Evolutionary conservation across 805 yeast genomes (phyloP).

Genomic region (Cyberlindnera nakhonratchasimensis): DNA sequence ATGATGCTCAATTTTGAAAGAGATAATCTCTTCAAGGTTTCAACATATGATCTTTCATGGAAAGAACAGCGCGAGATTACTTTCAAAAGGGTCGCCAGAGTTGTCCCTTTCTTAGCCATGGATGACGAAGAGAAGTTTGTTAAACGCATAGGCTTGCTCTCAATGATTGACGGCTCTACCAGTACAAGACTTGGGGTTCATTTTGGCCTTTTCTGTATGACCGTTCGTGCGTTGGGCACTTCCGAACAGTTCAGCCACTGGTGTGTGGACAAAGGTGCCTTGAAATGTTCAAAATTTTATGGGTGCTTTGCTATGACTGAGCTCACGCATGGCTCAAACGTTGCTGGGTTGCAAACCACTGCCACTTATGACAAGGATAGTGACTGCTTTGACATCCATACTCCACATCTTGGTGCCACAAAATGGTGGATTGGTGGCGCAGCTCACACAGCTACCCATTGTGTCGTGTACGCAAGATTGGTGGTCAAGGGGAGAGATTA

Average conservation of each 20-base stretch:
- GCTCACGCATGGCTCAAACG: conserved; percentile 89
- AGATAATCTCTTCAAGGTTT: conserved; percentile 57
- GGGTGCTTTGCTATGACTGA: conserved; percentile 96
- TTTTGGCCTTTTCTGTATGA: conserved; percentile 74
- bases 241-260: conserved; percentile 78
- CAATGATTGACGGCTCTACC: conserved; percentile 71
- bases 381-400: conserved; percentile 70
- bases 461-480: conserved; percentile 80
- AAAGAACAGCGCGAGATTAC: conserved; percentile 54
- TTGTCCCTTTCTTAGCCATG: conserved; percentile 52
- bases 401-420: conserved; percentile 83
- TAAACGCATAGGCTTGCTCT: conserved; percentile 52
- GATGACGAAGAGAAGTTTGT: conserved; percentile 41
- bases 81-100: conserved; percentile 42
- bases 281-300: conserved; percentile 50
- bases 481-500: conserved; percentile 79
- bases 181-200: conserved; percentile 85
- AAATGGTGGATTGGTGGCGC: conserved; percentile 99
- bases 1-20: conserved; percentile 58
- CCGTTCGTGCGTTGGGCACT: conserved; percentile 84
- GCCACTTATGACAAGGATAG: conserved; percentile 68
- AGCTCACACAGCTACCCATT: conserved; percentile 88
- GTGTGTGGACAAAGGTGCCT: conserved; percentile 66
- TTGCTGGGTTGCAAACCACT: conserved; percentile 85
- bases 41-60: conserved; percentile 51